Percentiles rank a stretch among this genome's conserved stretches.
phyloP scores from a whole-genome alignment of 352 stramenopile species.

The Globisporangium lucens region DNA sequence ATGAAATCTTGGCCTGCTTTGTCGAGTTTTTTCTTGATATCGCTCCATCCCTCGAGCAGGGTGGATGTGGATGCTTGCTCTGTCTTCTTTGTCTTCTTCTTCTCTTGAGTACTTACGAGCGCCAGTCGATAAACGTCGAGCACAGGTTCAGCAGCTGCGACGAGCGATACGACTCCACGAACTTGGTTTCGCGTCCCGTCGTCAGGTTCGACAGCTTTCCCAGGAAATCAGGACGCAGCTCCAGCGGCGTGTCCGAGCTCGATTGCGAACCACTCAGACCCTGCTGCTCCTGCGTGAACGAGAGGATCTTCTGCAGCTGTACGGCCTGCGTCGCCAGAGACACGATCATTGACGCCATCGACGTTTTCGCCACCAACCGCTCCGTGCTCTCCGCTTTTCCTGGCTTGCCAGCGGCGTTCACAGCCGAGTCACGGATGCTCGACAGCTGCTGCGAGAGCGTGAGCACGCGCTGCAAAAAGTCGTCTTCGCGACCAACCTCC shows the following conservation, averaged over 20 bases:
- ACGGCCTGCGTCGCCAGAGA: slow-evolving; percentile 51
- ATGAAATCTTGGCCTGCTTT: slow-evolving; percentile 1
- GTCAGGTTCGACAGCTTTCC: slow-evolving; percentile 33
- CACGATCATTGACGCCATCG: slow-evolving; percentile 60
- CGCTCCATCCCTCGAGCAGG: background rate
- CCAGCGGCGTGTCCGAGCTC: slow-evolving; percentile 25
- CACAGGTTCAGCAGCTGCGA: slow-evolving; percentile 54
- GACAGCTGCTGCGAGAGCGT: slow-evolving; percentile 53
- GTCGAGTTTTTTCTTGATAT: background rate
- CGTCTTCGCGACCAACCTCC: slow-evolving; percentile 45
- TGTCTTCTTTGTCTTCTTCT: background rate
- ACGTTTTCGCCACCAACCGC: slow-evolving; percentile 39
- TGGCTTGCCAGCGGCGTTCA: slow-evolving; percentile 17
- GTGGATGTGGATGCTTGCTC: background rate
- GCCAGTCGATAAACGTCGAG: slow-evolving; percentile 62
- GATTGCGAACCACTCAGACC: slow-evolving; percentile 12
- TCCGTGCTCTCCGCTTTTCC: slow-evolving; percentile 22
- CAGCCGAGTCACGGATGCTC: slow-evolving; percentile 25
- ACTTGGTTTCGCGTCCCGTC: slow-evolving; percentile 41
- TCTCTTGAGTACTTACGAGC: slow-evolving; percentile 22
- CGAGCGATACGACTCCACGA: slow-evolving; percentile 56
- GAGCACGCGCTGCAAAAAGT: slow-evolving; percentile 61
- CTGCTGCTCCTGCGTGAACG: slow-evolving; percentile 47
- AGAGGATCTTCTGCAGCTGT: slow-evolving; percentile 46
- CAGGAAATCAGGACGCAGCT: slow-evolving; percentile 53